A percentile compares a stretch with the other conserved stretches of the same genome.
These are phyloP conservation scores for Powellomyces hirtus DNA, from an alignment of 192 early-diverging fungal genomes.

Conservation along the genomic window DNA sequence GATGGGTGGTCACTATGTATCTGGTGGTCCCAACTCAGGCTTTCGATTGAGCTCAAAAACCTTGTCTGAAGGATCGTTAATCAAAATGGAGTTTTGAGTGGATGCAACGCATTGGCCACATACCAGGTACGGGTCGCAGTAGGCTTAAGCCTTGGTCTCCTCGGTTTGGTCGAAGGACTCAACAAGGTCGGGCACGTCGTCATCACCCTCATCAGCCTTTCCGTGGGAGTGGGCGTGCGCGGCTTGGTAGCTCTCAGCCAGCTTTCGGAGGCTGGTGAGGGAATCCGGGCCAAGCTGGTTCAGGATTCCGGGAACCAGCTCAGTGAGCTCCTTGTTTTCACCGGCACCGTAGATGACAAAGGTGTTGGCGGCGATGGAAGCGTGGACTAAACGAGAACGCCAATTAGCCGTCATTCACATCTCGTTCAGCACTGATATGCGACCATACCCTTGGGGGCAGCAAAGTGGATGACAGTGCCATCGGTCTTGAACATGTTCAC, in stretches of 20 bases:
- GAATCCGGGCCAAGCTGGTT: slow-evolving; percentile 88
- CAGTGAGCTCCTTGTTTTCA: slow-evolving; percentile 80
- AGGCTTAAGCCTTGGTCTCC: slow-evolving; percentile 29
- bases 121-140: too few species aligned
- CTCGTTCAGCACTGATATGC: not conserved
- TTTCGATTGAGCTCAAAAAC: too few species aligned
- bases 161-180: slow-evolving; percentile 32
- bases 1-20: too few species aligned
- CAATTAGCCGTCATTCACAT: not conserved
- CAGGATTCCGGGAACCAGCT: slow-evolving; percentile 77
- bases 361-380: slow-evolving; percentile 86
- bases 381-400: slow-evolving; percentile 59
- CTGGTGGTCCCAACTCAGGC: too few species aligned
- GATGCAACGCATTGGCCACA: too few species aligned
- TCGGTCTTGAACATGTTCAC: slow-evolving; percentile 99
- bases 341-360: slow-evolving; percentile 87
- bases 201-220: slow-evolving; percentile 61
- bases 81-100: too few species aligned
- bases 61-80: too few species aligned
- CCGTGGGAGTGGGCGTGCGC: slow-evolving; percentile 57
- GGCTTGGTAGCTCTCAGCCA: slow-evolving; percentile 82
- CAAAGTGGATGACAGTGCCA: slow-evolving; percentile 91
- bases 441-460: slow-evolving; percentile 74
- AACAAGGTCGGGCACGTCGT: slow-evolving; percentile 95
- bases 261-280: slow-evolving; percentile 78